phyloP scores from a whole-genome alignment of 805 yeast species.

The Saccharomycopsis sp. region DNA sequence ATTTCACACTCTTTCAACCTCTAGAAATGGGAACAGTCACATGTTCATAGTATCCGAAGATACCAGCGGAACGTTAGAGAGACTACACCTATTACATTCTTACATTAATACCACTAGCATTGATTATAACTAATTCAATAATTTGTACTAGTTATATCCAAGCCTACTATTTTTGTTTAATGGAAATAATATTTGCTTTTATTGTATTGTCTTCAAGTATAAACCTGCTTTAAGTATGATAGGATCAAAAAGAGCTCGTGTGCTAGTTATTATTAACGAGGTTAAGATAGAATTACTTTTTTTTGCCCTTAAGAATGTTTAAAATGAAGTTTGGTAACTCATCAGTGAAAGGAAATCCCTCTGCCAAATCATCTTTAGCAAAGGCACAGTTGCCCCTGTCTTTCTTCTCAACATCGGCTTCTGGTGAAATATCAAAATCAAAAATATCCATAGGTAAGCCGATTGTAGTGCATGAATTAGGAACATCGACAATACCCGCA shows the following conservation, averaged over 20 bases:
- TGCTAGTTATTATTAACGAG: too few species aligned
- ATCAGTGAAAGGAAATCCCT: slow-evolving; percentile 21
- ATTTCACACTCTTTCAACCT: not conserved
- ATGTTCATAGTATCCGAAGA: not conserved
- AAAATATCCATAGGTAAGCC: slow-evolving; percentile 48
- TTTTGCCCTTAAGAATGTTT: slow-evolving; percentile 6
- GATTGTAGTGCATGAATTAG: slow-evolving; percentile 46
- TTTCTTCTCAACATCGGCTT: slow-evolving; percentile 25
- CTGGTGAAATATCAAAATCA: slow-evolving; percentile 42
- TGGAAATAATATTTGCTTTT: too few species aligned
- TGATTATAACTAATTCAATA: too few species aligned
- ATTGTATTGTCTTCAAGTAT: too few species aligned
- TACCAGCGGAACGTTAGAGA: not conserved
- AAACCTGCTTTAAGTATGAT: too few species aligned
- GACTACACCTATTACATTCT: not conserved
- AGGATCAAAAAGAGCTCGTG: too few species aligned
- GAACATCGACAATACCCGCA: slow-evolving; percentile 47
- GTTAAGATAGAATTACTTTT: not conserved
- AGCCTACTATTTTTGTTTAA: too few species aligned
- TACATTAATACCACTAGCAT: not conserved
- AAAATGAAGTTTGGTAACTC: slow-evolving; percentile 21
- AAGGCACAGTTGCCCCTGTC: slow-evolving; percentile 39
- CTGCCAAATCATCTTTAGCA: slow-evolving; percentile 21
- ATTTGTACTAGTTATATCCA: too few species aligned
- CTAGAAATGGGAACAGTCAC: not conserved